A percentile compares a stretch with the other conserved stretches of the same genome.
phyloP scores from a whole-genome alignment of 352 stramenopile species.

The Phytophthora macrochlamydospora region DNA sequence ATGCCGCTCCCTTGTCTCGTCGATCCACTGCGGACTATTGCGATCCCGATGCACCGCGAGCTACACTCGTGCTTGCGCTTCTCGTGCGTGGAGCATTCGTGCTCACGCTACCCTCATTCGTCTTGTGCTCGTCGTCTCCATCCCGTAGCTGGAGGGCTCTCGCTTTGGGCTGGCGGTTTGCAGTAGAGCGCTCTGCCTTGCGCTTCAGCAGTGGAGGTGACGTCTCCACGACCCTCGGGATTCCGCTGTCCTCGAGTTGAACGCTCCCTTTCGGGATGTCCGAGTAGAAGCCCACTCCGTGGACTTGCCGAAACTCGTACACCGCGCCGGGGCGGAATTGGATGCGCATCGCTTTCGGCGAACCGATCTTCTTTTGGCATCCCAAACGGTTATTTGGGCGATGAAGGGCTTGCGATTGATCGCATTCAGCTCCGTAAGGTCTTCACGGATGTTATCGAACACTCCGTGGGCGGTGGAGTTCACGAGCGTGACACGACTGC shows the following conservation, averaged over 20 bases:
- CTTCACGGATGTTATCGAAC: background rate
- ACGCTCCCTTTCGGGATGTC: background rate
- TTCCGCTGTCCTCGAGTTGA: background rate
- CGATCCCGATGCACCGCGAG: too few relatives aligned
- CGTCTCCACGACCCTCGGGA: background rate
- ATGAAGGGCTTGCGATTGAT: conserved; percentile 6
- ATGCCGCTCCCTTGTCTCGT: too few relatives aligned
- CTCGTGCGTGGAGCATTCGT: too few relatives aligned
- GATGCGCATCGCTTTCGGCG: background rate
- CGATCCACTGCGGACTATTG: too few relatives aligned
- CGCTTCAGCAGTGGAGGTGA: background rate
- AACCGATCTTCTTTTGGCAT: conserved; percentile 4
- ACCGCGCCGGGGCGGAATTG: background rate
- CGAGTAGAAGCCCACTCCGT: background rate
- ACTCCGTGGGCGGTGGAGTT: background rate
- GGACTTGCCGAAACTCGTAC: background rate
- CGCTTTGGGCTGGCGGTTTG: background rate
- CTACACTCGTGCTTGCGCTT: too few relatives aligned
- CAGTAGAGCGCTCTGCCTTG: background rate
- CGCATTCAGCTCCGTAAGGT: background rate
- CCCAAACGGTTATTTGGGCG: conserved; percentile 5
- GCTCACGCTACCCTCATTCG: background rate
- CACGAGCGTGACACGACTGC: background rate
- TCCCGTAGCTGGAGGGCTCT: background rate
- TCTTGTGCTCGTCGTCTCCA: background rate